These are phyloP conservation scores for Ilyonectria mors-panacis DNA, from an alignment of 2,329 filamentous ascomycete genomes.

Conservation along the genomic window DNA sequence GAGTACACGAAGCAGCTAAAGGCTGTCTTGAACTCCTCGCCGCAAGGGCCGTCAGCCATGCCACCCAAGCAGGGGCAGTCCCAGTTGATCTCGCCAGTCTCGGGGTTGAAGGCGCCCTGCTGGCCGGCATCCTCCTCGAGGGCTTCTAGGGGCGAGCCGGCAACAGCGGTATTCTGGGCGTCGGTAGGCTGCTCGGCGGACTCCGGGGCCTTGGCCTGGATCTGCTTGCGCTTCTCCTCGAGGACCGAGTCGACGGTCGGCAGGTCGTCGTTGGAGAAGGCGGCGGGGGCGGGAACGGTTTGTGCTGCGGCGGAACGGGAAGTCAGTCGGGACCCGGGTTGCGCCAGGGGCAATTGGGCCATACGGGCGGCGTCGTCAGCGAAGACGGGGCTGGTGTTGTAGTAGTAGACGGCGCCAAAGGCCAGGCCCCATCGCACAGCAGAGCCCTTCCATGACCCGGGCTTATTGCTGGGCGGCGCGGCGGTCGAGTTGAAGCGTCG, in stretches of 20 bases:
- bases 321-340: slow-evolving; percentile 24
- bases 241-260: slow-evolving; percentile 78
- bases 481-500: slow-evolving; percentile 69
- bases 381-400: slow-evolving; percentile 91
- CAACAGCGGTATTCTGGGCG: slow-evolving; percentile 43
- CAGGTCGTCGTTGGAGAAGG: slow-evolving; percentile 71
- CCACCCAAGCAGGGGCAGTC: slow-evolving; percentile 97
- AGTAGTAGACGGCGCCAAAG: slow-evolving; percentile 87
- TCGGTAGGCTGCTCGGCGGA: slow-evolving; percentile 43
- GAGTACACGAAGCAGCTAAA: slow-evolving; percentile 99
- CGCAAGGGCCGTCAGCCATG: slow-evolving; percentile 97
- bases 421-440: slow-evolving; percentile 82
- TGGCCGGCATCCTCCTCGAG: slow-evolving; percentile 87
- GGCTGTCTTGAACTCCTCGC: slow-evolving; percentile 93
- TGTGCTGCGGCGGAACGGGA: slow-evolving; percentile 39
- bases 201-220: slow-evolving; percentile 50
- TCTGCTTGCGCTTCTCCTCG: slow-evolving; percentile 72
- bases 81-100: slow-evolving; percentile 99
- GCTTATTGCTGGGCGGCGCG: slow-evolving; percentile 72
- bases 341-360: slow-evolving; percentile 47
- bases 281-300: slow-evolving; percentile 59
- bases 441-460: slow-evolving; percentile 86
- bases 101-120: slow-evolving; percentile 96
- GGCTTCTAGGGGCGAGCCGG: slow-evolving; percentile 60
- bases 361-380: slow-evolving; percentile 85